Percentiles rank a stretch among this genome's conserved stretches.
These are phyloP conservation scores for Spergularia azorica DNA, from an alignment of 179 eudicot species.

Conservation along the genomic window DNA sequence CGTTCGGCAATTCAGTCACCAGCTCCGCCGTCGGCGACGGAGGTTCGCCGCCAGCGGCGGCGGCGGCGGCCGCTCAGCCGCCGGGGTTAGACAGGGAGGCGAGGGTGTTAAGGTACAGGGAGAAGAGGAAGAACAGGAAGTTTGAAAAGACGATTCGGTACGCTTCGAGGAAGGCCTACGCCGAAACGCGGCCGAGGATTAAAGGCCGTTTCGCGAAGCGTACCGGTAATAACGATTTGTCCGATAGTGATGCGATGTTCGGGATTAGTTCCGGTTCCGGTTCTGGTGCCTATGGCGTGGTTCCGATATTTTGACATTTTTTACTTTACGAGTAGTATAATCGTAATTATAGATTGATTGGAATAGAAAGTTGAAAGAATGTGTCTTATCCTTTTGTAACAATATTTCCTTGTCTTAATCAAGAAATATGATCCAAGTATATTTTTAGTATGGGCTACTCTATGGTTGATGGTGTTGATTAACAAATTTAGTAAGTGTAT, in stretches of 20 bases:
- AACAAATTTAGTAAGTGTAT: no score
- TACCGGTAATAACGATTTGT: slow-evolving; percentile 22
- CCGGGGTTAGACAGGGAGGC: slow-evolving; percentile 38
- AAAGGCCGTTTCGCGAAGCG: slow-evolving; percentile 51
- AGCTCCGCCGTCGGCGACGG: slow-evolving; percentile 7
- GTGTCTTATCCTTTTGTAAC: background rate
- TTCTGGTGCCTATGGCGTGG: slow-evolving; percentile 34
- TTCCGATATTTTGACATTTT: slow-evolving; percentile 34
- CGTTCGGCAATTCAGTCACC: slow-evolving; percentile 9
- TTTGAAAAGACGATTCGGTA: slow-evolving; percentile 51
- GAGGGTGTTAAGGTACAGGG: slow-evolving; percentile 48
- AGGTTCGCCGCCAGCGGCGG: background rate
- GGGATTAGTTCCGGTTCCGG: slow-evolving; percentile 12
- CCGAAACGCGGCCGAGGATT: slow-evolving; percentile 44
- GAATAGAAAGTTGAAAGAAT: background rate
- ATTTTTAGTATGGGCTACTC: no score
- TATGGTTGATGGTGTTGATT: no score
- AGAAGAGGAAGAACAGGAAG: slow-evolving; percentile 50
- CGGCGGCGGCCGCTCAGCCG: slow-evolving; percentile 10
- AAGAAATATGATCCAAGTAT: background rate
- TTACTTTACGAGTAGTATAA: background rate
- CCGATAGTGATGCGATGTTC: slow-evolving; percentile 22
- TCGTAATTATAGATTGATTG: background rate
- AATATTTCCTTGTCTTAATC: background rate
- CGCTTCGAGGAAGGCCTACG: slow-evolving; percentile 49